A percentile compares a stretch with the other conserved stretches of the same genome.
These are phyloP conservation scores for Trematosphaeria pertusa DNA, from an alignment of 2,329 filamentous ascomycete species.

Conservation along the genomic window DNA sequence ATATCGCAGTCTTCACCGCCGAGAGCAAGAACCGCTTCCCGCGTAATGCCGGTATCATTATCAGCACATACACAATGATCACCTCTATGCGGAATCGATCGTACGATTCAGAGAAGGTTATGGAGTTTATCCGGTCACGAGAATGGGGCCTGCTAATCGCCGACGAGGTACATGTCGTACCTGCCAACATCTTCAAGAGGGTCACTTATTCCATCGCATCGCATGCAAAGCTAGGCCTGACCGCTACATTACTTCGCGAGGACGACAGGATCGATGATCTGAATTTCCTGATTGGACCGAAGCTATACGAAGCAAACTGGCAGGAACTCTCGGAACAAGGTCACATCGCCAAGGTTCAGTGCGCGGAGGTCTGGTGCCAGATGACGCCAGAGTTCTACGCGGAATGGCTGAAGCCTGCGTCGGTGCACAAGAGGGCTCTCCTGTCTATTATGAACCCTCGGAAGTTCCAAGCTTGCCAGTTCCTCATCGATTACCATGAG, in stretches of 20 bases:
- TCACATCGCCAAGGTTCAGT: constrained; percentile 96
- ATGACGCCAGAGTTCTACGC: constrained; percentile 99
- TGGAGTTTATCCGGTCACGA: constrained; percentile 86
- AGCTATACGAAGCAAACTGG: constrained; percentile 98
- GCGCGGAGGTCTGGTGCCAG: constrained; percentile 98
- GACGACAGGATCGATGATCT: constrained; percentile 98
- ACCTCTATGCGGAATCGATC: constrained; percentile 86
- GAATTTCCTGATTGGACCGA: constrained; percentile 96
- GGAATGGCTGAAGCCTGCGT: constrained; percentile 77
- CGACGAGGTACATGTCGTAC: constrained; percentile 97
- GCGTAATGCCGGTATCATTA: constrained; percentile 91
- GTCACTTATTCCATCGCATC: constrained; percentile 93
- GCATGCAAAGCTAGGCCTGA: constrained; percentile 93
- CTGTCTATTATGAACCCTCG: constrained; percentile 97
- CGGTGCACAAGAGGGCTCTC: constrained; percentile 69
- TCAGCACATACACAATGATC: constrained; percentile 99
- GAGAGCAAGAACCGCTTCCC: constrained; percentile 88
- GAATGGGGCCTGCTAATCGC: constrained; percentile 98
- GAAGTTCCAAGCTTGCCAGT: constrained; percentile 97
- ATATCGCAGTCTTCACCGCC: constrained; percentile 94
- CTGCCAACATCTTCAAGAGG: constrained; percentile 93
- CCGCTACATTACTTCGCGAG: constrained; percentile 90
- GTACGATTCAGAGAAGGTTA: constrained; percentile 95
- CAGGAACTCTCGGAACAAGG: constrained; percentile 97
- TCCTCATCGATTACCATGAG: constrained; percentile 98